These are phyloP conservation scores for Trametes meyenii DNA, from an alignment of 768 basidiomycete species.

Conservation along the genomic window DNA sequence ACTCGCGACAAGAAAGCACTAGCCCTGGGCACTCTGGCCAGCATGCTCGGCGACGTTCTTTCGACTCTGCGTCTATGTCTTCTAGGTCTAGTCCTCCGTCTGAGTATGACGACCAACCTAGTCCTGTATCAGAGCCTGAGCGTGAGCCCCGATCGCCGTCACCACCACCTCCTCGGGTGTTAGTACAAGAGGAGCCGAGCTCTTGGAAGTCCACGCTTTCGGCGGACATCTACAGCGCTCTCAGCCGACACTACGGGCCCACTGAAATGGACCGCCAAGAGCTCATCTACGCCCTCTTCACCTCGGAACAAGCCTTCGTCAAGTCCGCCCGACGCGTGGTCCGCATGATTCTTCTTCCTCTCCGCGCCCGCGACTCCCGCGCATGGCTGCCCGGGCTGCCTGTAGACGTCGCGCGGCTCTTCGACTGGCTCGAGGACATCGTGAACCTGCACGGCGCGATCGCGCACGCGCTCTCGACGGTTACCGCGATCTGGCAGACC, in stretches of 20 bases:
- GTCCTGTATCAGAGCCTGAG: constrained; percentile 2
- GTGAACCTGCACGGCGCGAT: constrained; percentile 74
- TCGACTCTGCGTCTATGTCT: constrained; percentile 9
- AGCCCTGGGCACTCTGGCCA: not conserved
- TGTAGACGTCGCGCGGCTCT: constrained; percentile 62
- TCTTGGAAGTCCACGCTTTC: constrained; percentile 33
- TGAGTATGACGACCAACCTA: constrained; percentile 19
- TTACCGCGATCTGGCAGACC: constrained; percentile 16
- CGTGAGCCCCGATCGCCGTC: not conserved
- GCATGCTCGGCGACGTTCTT: constrained; percentile 4
- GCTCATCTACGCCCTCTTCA: constrained; percentile 66
- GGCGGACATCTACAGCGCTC: constrained; percentile 36
- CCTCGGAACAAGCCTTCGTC: constrained; percentile 72
- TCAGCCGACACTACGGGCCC: constrained; percentile 46
- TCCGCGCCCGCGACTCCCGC: constrained; percentile 70
- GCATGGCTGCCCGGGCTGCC: constrained; percentile 86
- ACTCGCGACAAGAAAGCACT: not conserved
- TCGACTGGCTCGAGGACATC: constrained; percentile 92
- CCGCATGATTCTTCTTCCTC: constrained; percentile 73
- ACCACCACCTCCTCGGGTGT: constrained; percentile 4
- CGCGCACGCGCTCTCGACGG: constrained; percentile 48
- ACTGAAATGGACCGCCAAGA: constrained; percentile 65
- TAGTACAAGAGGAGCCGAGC: constrained; percentile 1
- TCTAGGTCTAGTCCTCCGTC: constrained; percentile 22
- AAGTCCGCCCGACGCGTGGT: constrained; percentile 65